phyloP scores from a whole-genome alignment of 1,284 basidiomycete species.

The Ganoderma sinense region DNA sequence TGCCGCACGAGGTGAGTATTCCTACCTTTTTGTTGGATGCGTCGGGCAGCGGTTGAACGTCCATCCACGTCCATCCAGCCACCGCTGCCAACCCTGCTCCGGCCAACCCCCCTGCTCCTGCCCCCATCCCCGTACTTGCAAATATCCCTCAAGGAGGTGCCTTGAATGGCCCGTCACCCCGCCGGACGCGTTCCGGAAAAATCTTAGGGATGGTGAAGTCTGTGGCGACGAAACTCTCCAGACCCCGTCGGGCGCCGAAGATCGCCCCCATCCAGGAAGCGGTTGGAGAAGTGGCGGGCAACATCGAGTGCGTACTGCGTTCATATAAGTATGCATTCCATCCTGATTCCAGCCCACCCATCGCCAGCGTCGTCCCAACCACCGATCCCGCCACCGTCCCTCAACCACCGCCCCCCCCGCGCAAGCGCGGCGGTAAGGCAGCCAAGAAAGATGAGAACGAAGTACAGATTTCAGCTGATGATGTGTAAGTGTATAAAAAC shows the following conservation, averaged over 20 bases:
- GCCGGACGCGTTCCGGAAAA: constrained; percentile 20
- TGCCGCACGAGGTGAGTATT: constrained; percentile 18
- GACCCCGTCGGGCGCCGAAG: constrained; percentile 16
- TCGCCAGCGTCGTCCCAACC: constrained; percentile 3
- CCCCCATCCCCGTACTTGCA: not conserved
- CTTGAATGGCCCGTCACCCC: constrained; percentile 2
- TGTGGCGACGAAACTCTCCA: constrained; percentile 21
- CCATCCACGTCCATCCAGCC: constrained; percentile 19
- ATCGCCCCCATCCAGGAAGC: not conserved
- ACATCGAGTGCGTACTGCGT: constrained; percentile 3
- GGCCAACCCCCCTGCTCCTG: constrained; percentile 4
- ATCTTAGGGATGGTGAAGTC: constrained; percentile 18
- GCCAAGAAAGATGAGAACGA: not conserved
- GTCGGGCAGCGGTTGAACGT: constrained; percentile 11
- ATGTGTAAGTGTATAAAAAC: not conserved
- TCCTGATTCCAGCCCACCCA: not conserved
- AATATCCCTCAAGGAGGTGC: not conserved
- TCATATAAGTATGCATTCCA: not conserved
- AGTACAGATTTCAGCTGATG: not conserved
- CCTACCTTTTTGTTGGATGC: not conserved
- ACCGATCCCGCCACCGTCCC: constrained; percentile 7
- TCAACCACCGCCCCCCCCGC: constrained; percentile 9
- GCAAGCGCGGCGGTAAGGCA: constrained; percentile 17
- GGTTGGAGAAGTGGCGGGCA: not conserved
- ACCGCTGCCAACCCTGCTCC: constrained; percentile 3